Base-by-base conservation (phyloP, 1,284 basidiomycete genomes). In the Sanghuangporus baumii region DNA sequence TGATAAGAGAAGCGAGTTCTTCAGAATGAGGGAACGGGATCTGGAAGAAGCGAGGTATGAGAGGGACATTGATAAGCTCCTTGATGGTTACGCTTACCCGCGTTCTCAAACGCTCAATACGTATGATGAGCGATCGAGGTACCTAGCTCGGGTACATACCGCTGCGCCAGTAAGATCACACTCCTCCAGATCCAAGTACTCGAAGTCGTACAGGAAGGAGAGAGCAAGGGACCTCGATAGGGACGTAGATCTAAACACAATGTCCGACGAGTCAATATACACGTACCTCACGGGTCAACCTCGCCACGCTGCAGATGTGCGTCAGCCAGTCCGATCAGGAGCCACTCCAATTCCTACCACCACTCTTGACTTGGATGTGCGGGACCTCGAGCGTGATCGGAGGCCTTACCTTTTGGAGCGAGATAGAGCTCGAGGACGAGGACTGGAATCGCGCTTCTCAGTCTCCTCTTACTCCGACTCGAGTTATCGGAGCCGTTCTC, bases 231-330 rank as follows among this genome's bases (percentile, higher is more conserved):
- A 3, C 1, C 11, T 12, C 11, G 37, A 50, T 7, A 56, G 26
- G 63, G 69, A 69, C 60, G 46, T 72, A 60, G 72, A 73, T 65
- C 69, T 78, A 20, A 78, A 78, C 63, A 73, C 73, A 64, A 66
- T 81, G 64, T 81, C 81, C 14, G 76, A 78, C 34, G 77, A 78
- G 23, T 89, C 87, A 54, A 67, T 91, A 43, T 91, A 86, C 72
- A 85, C 88, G 55, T 82, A 87, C 69, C 70, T 85, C 58, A 91
- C 87, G 3, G 88, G 88, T 18, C 70, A 78, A 57, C 83, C 83
- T 57, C 79, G 82, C 37, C 75, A 76, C 26, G 79, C 75, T 38
- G 84, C 88, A 3, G 85, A 89, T 68, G 82, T 87, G 20, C 79
- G 87, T n/a, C 82, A 86, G 72, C 87, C 88, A 36, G 78, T 89